Conservation (phyloP, 495 filamentous ascomycete genomes). For the Darksidea phi region DNA sequence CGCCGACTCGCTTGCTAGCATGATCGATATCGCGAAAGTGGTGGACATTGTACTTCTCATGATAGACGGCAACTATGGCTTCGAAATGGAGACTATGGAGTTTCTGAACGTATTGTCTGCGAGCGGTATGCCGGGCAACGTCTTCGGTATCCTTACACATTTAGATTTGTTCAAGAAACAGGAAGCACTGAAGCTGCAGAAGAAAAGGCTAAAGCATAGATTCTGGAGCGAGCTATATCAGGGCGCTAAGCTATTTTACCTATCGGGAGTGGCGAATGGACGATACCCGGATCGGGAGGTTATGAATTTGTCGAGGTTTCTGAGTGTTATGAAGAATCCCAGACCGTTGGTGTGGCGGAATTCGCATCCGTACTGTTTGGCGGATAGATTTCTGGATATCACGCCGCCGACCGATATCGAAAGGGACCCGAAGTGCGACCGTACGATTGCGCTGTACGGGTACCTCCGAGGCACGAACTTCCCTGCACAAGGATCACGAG, state of each 20-base stretch:
- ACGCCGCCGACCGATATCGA: constrained; percentile 90
- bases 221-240: constrained; percentile 97
- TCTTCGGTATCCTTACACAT: constrained; percentile 96
- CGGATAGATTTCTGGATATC: constrained; percentile 90
- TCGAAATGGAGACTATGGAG: constrained; percentile 99
- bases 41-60: constrained; percentile 94
- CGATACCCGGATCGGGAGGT: constrained; percentile 96
- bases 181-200: constrained; percentile 80
- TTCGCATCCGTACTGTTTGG: constrained; percentile 86
- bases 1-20: constrained; percentile 83
- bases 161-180: constrained; percentile 93
- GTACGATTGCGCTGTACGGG: constrained; percentile 86
- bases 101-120: constrained; percentile 87
- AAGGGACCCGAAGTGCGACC: constrained; percentile 81
- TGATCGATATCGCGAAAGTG: constrained; percentile 94
- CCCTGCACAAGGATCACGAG: constrained; percentile 75
- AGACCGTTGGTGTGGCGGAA: constrained; percentile 95
- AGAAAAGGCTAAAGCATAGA: constrained; percentile 92
- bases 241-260: constrained; percentile 93
- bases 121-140: constrained; percentile 95
- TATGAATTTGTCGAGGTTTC: constrained; percentile 88
- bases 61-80: constrained; percentile 98
- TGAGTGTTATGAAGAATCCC: constrained; percentile 98
- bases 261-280: constrained; percentile 92
- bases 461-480: constrained; percentile 97